phyloP scores from a whole-genome alignment of 1,284 basidiomycete genomes.

The Cutaneotrichosporon mucoides region DNA sequence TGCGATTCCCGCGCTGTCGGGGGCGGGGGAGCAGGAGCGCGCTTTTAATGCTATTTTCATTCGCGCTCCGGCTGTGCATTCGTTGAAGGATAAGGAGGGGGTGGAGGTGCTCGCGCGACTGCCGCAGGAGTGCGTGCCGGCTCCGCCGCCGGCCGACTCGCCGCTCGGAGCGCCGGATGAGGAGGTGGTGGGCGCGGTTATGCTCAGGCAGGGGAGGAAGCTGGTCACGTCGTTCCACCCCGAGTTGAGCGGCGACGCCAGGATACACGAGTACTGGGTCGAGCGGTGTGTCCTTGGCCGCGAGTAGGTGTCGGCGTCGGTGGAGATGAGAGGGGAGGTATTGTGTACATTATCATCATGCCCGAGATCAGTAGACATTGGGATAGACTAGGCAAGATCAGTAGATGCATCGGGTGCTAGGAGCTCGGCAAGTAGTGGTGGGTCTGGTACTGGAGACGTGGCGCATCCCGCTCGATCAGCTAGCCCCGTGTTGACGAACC shows the following conservation, averaged over 20 bases:
- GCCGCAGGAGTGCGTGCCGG: conserved; percentile 58
- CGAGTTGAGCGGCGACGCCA: conserved; percentile 78
- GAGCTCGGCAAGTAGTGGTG: no score
- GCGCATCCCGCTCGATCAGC: no score
- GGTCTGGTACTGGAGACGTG: no score
- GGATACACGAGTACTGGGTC: conserved; percentile 69
- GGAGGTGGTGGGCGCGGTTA: conserved; percentile 68
- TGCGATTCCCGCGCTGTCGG: conserved; percentile 60
- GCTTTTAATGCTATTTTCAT: conserved; percentile 91
- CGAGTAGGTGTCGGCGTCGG: no score
- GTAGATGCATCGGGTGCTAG: no score
- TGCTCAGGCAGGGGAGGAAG: conserved; percentile 78
- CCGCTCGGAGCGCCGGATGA: conserved; percentile 36
- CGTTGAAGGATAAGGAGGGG: conserved; percentile 7
- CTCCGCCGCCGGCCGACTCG: conserved; percentile 37
- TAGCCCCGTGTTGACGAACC: no score
- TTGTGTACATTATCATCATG: no score
- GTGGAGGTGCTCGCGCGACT: conserved; percentile 60
- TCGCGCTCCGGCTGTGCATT: conserved; percentile 65
- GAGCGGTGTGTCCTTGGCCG: conserved; percentile 35
- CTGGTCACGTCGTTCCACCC: conserved; percentile 92
- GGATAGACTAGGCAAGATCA: no score
- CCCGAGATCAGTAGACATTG: no score
- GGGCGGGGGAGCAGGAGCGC: conserved; percentile 50
- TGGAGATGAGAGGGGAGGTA: no score